A percentile compares a stretch with the other conserved stretches of the same genome.
Evolutionary conservation across 768 basidiomycete genomes (phyloP).

Genomic region (Cystobasidium onofrii): DNA sequence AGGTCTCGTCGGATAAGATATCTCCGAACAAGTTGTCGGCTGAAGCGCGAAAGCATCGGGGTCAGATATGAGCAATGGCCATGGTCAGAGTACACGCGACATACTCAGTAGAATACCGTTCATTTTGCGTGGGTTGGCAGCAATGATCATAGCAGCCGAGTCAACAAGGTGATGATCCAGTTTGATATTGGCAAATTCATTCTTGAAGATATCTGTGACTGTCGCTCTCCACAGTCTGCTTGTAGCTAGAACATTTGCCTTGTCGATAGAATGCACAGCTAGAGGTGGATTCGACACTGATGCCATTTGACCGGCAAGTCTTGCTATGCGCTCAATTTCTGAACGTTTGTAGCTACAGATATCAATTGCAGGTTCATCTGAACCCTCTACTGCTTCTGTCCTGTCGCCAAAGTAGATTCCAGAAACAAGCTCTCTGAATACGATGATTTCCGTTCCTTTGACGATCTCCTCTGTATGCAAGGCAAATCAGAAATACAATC

Average conservation of each 20-base stretch:
- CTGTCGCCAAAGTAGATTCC: conserved; percentile 91
- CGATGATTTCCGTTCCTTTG: conserved; percentile 62
- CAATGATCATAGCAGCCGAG: conserved; percentile 91
- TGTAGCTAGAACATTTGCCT: conserved; percentile 94
- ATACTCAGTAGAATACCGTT: conserved; percentile 91
- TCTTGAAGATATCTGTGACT: conserved; percentile 70
- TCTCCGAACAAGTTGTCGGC: conserved; percentile 44
- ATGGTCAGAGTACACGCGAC: conserved; percentile 43
- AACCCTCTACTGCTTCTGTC: conserved; percentile 56
- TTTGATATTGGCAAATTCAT: conserved; percentile 78
- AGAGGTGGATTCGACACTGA: conserved; percentile 72
- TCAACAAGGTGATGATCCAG: conserved; percentile 90
- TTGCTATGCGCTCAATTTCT: conserved; percentile 88
- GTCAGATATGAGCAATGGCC: too few species aligned
- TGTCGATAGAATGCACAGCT: conserved; percentile 86
- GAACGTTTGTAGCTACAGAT: conserved; percentile 83
- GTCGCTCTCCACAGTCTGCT: conserved; percentile 90
- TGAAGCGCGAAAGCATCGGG: conserved; percentile 15
- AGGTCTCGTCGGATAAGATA: conserved; percentile 80
- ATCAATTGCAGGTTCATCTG: conserved; percentile 70
- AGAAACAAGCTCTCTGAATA: conserved; percentile 91
- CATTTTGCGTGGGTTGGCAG: conserved; percentile 75
- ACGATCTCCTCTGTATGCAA: conserved; percentile 36
- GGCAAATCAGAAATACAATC: too few species aligned
- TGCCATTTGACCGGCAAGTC: conserved; percentile 90